A percentile compares a stretch with the other conserved stretches of the same genome.
Evolutionary conservation across 1,284 basidiomycete genomes (phyloP).

Genomic region (Pseudozyma pruni): DNA sequence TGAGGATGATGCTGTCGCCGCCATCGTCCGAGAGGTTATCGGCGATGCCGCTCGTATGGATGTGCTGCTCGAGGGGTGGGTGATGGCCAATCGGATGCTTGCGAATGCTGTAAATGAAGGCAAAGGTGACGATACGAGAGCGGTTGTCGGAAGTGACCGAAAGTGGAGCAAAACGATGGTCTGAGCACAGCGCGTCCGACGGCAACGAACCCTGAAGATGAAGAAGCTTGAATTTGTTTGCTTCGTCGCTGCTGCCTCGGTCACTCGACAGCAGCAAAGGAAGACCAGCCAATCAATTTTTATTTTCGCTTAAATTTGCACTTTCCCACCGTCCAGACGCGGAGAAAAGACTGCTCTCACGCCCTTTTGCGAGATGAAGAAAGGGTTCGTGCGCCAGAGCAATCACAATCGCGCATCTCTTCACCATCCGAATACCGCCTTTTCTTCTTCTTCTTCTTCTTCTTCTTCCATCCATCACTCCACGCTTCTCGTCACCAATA

Average conservation of each 20-base stretch:
- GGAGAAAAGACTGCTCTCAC: constrained; percentile 3
- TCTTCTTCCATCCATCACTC: background rate
- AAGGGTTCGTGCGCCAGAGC: background rate
- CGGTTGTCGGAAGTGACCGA: too few relatives aligned
- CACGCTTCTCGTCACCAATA: background rate
- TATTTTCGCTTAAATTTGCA: constrained; percentile 3
- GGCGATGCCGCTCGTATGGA: background rate
- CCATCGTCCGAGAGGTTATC: background rate
- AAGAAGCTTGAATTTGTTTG: background rate
- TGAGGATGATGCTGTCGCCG: constrained; percentile 1
- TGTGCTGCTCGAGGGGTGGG: too few relatives aligned
- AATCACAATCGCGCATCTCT: background rate
- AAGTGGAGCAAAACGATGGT: background rate
- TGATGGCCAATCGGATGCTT: too few relatives aligned
- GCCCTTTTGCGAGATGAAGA: background rate
- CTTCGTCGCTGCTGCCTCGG: background rate
- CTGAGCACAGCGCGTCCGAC: constrained; percentile 1
- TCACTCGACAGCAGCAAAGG: background rate
- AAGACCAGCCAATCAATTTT: constrained; percentile 11
- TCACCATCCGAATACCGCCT: background rate
- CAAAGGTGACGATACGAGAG: too few relatives aligned
- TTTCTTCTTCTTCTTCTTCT: constrained; percentile 3
- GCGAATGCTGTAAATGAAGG: too few relatives aligned
- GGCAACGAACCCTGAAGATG: background rate
- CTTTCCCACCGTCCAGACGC: background rate